Evolutionary conservation across 208 protist genomes (phyloP).

Genomic region (Trypanosoma cruzi): DNA sequence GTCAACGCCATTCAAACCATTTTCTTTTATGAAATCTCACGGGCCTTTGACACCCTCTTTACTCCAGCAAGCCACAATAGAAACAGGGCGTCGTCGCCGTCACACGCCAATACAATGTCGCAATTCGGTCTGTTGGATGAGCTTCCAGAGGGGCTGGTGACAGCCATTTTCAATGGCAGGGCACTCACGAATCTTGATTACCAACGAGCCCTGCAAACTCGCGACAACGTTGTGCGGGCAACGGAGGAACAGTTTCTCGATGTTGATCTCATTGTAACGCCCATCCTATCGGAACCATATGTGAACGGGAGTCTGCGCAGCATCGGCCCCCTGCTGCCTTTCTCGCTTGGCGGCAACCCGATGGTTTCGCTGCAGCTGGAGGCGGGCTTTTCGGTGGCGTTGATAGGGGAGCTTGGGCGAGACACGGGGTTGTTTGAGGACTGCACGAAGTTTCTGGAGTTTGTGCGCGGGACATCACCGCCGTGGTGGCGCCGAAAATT

Average conservation of each 20-base stretch:
- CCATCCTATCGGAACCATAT: slow-evolving; percentile 79
- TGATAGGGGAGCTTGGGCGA: slow-evolving; percentile 79
- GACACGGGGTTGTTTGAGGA: slow-evolving; percentile 89
- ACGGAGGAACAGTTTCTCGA: slow-evolving; percentile 88
- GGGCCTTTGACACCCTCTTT: slow-evolving; percentile 61
- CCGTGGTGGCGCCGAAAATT: slow-evolving; percentile 67
- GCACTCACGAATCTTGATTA: slow-evolving; percentile 58
- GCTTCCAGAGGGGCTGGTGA: slow-evolving; percentile 57
- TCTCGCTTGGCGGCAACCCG: slow-evolving; percentile 82
- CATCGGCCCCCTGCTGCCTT: slow-evolving; percentile 65
- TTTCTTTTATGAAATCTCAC: slow-evolving; percentile 70
- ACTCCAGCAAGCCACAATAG: neutral
- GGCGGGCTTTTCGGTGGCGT: slow-evolving; percentile 54
- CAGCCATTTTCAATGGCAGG: slow-evolving; percentile 59
- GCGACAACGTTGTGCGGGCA: slow-evolving; percentile 77
- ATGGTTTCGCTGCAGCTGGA: slow-evolving; percentile 84
- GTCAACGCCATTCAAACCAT: slow-evolving; percentile 67
- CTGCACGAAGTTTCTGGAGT: slow-evolving; percentile 74
- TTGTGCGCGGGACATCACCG: slow-evolving; percentile 76
- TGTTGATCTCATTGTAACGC: slow-evolving; percentile 79
- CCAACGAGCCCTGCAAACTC: slow-evolving; percentile 69
- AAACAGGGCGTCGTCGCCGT: neutral
- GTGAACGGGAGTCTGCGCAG: slow-evolving; percentile 63
- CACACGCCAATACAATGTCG: slow-evolving; percentile 3
- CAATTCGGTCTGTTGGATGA: slow-evolving; percentile 59